Percentiles rank a stretch among this genome's conserved stretches.
phyloP scores from a whole-genome alignment of 2,329 filamentous ascomycete genomes.

The Cladophialophora exuberans region DNA sequence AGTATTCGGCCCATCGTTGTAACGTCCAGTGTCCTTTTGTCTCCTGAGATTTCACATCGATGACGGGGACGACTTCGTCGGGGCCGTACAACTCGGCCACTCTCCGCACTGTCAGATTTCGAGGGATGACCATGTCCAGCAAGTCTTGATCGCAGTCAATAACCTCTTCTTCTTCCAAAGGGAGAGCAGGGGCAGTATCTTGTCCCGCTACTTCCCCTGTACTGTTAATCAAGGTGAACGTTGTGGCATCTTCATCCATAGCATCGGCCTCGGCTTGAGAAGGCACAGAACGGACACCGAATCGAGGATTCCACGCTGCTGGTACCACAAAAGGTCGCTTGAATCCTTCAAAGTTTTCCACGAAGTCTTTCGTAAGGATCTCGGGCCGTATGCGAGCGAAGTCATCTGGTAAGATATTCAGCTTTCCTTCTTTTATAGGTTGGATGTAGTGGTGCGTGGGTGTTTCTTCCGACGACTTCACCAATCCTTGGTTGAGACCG shows the following conservation, averaged over 20 bases:
- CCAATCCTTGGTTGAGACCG: conserved; percentile 66
- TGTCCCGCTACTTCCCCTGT: not conserved
- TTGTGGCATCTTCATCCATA: not conserved
- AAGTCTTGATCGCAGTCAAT: conserved; percentile 66
- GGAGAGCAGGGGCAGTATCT: not conserved
- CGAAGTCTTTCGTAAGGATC: conserved; percentile 64
- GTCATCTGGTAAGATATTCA: conserved; percentile 62
- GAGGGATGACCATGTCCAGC: conserved; percentile 70
- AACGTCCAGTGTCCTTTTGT: conserved; percentile 68
- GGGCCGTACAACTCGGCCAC: conserved; percentile 67
- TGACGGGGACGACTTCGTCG: conserved; percentile 63
- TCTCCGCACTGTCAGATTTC: conserved; percentile 64
- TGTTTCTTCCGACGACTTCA: conserved; percentile 67
- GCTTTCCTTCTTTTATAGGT: conserved; percentile 66
- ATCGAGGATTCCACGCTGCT: conserved; percentile 61
- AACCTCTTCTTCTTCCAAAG: conserved; percentile 41
- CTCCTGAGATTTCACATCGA: conserved; percentile 71
- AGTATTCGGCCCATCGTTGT: conserved; percentile 68
- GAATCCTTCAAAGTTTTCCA: conserved; percentile 66
- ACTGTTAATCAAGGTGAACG: conserved; percentile 13
- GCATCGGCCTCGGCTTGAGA: not conserved
- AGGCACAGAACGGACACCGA: conserved; percentile 26
- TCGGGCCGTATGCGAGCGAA: conserved; percentile 68
- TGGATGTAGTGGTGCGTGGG: conserved; percentile 70
- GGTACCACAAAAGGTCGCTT: conserved; percentile 70